Evolutionary conservation across 2,329 filamentous ascomycete species (phyloP).

Genomic region (Talaromyces marneffei): DNA sequence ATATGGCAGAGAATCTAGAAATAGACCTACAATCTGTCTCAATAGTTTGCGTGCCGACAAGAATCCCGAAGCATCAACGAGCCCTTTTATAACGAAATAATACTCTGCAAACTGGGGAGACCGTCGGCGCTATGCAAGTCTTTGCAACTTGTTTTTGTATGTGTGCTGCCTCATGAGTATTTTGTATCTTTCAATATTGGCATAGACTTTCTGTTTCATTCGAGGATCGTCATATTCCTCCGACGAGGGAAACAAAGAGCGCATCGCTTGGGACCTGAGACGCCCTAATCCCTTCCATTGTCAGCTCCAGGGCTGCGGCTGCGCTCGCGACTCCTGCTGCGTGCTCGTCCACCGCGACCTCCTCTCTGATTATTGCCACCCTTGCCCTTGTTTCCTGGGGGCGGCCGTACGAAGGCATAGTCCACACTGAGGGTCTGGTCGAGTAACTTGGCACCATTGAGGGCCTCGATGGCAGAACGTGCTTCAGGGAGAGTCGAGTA

Average conservation of each 20-base stretch:
- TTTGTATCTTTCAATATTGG: background rate
- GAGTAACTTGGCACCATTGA: slow-evolving; percentile 56
- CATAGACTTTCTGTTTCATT: background rate
- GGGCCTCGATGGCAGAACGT: slow-evolving; percentile 56
- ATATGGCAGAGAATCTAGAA: background rate
- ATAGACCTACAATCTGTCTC: background rate
- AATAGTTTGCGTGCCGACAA: slow-evolving; percentile 11
- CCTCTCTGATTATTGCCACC: slow-evolving; percentile 36
- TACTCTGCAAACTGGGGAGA: background rate
- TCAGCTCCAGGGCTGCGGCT: slow-evolving; percentile 39
- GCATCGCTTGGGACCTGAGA: background rate
- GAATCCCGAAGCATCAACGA: background rate
- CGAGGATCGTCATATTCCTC: background rate
- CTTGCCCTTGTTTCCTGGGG: slow-evolving; percentile 42
- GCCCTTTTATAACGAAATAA: background rate
- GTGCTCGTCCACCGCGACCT: slow-evolving; percentile 32
- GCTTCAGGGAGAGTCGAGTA: slow-evolving; percentile 60
- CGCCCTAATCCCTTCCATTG: slow-evolving; percentile 18
- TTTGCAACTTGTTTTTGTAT: background rate
- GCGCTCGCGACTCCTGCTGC: slow-evolving; percentile 42
- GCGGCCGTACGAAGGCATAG: slow-evolving; percentile 62
- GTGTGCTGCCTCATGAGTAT: background rate
- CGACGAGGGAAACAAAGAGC: background rate
- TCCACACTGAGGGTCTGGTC: slow-evolving; percentile 62
- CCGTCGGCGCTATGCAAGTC: slow-evolving; percentile 8